Evolutionary conservation across 345 rosid species (phyloP), one percentile per base, ranked within the genome.

Genomic region (Firmiana major): DNA sequence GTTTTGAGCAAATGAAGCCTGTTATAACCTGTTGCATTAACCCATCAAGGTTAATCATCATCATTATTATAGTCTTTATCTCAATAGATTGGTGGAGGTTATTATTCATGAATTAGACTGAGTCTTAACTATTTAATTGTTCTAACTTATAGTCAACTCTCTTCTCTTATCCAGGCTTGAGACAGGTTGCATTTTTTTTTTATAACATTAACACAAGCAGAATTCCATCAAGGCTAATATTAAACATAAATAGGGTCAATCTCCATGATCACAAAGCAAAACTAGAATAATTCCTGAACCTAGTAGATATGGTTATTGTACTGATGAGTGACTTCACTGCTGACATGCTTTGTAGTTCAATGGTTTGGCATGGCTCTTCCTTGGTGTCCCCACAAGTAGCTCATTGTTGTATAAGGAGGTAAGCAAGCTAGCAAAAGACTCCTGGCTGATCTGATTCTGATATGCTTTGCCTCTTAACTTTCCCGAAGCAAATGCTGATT

Each of bases 351-450:
- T 85, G 75, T 63, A 91, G 98, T 87, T 92, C 89, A 92, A 93
- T 65, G 97, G 99, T 43, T 83, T 93, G 90, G 99, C 98, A 12
- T 96, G 99, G 99, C 97, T 84, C 72, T 91, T 96, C 94, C 81
- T 92, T 87, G 99, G 99, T 77, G 94, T 93, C 55, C 92, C 98
- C 19, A 96, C 97, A 54, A 82, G 94, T 79, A 92, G 94, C 81
- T 88, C 98, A n/a, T 77, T 96, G 86, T 88, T 93, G 6, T 96
- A 93, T 83, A 88, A 90, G 86, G 99, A 93, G 93, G 99, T 88
- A 62, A 82, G 83, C 45, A 21, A 21, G 15, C 10, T 11, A 21
- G 22, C 10, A 16, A 48, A 4, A 15, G 19, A 72, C 46, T 43
- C 66, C 15, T 53, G 36, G 16, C 40, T 54, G 6, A 16, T 49